Conservation (phyloP, 1,139 yeast genomes). For the Geotrichum siamense region DNA sequence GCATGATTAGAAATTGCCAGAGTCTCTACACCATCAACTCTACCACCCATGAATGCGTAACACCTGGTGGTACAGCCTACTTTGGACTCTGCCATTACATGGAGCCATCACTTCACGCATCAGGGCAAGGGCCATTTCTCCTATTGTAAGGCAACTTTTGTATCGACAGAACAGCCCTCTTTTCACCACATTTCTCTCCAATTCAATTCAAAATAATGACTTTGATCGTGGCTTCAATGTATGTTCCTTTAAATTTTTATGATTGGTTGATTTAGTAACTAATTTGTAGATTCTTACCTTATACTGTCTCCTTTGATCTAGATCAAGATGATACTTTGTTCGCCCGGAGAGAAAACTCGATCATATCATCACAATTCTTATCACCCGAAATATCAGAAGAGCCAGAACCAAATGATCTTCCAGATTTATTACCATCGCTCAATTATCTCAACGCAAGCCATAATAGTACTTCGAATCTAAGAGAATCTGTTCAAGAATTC, state of each 20-base stretch:
- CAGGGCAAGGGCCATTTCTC: too few species aligned
- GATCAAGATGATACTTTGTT: conserved; percentile 10
- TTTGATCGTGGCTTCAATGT: conserved; percentile 27
- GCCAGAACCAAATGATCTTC: background rate
- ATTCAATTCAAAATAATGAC: too few species aligned
- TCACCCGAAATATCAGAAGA: conserved; percentile 1
- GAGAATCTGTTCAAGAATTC: conserved; percentile 16
- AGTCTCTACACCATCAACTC: too few species aligned
- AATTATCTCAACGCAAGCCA: conserved; percentile 15
- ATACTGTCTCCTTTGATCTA: conserved; percentile 44
- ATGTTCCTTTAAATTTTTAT: conserved; percentile 15
- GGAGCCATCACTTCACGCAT: too few species aligned
- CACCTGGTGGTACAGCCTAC: too few species aligned
- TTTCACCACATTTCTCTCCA: too few species aligned
- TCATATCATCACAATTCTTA: conserved; percentile 1
- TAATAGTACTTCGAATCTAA: background rate
- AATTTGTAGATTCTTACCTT: conserved; percentile 51
- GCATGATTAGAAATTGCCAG: too few species aligned
- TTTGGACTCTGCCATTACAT: too few species aligned
- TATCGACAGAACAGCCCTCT: too few species aligned
- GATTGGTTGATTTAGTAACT: background rate
- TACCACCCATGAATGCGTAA: too few species aligned
- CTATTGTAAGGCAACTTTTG: too few species aligned
- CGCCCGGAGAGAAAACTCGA: too few species aligned
- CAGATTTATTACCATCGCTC: conserved; percentile 20